These are phyloP conservation scores for Septoria linicola DNA, from an alignment of 2,329 filamentous ascomycete genomes.

Conservation along the genomic window DNA sequence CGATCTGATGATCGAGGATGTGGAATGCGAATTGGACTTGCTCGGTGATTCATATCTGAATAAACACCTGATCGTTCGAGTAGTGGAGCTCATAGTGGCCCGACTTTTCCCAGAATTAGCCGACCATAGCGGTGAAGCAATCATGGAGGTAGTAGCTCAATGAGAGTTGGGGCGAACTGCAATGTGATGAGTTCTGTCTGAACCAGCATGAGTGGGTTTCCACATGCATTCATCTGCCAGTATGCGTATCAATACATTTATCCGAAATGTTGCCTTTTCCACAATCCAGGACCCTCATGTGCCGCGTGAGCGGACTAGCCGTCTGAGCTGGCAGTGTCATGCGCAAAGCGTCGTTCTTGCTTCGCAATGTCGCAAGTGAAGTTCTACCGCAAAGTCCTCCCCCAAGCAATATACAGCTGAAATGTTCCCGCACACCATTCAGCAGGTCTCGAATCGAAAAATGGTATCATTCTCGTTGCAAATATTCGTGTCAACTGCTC, in stretches of 20 bases:
- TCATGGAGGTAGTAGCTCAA: neutral
- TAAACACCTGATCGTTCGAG: conserved; percentile 80
- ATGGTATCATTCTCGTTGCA: neutral
- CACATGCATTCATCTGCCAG: neutral
- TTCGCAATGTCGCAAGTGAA: neutral
- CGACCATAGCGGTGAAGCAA: conserved; percentile 42
- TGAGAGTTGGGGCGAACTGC: neutral
- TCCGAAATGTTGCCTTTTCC: neutral
- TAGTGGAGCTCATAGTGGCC: conserved; percentile 79
- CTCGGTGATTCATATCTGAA: conserved; percentile 86
- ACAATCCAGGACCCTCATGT: neutral
- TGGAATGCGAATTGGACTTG: conserved; percentile 60
- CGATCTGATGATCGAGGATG: conserved; percentile 43
- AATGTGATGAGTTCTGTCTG: neutral
- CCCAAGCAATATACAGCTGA: neutral
- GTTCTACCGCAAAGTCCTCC: neutral
- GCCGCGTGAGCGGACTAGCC: conserved; percentile 30
- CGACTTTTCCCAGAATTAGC: conserved; percentile 80
- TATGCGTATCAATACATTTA: conserved; percentile 9
- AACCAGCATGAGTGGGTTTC: neutral
- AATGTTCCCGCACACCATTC: neutral
- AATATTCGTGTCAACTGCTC: conserved; percentile 19
- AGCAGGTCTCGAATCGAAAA: neutral
- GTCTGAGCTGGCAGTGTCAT: neutral
- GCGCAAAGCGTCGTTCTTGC: neutral